These are phyloP conservation scores for Aschersonia sp. DNA, from an alignment of 2,329 filamentous ascomycete genomes.

Conservation along the genomic window DNA sequence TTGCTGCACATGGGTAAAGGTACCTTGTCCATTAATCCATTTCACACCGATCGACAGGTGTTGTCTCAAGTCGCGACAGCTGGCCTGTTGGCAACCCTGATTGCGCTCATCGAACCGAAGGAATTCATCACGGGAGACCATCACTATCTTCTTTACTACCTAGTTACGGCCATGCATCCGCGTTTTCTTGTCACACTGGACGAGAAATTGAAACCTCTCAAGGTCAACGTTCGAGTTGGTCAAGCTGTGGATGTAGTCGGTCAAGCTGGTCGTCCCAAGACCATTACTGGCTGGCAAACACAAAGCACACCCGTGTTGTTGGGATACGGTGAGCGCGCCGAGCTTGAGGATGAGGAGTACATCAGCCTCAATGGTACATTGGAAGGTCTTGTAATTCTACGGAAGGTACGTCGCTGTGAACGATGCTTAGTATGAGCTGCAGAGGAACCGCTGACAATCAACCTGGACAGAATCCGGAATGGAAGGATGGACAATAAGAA, in stretches of 20 bases:
- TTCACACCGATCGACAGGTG: constrained; percentile 96
- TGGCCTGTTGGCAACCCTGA: constrained; percentile 75
- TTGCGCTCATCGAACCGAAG: constrained; percentile 92
- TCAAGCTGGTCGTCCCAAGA: constrained; percentile 93
- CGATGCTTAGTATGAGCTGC: background rate
- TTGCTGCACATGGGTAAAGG: constrained; percentile 98
- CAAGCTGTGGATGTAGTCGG: constrained; percentile 97
- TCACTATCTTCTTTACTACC: constrained; percentile 95
- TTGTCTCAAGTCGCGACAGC: constrained; percentile 83
- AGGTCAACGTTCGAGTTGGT: constrained; percentile 91
- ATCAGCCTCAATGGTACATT: constrained; percentile 80
- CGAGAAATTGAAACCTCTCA: constrained; percentile 83
- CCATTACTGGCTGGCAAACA: constrained; percentile 98
- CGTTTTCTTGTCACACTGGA: constrained; percentile 93
- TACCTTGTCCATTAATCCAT: constrained; percentile 89
- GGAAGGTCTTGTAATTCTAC: constrained; percentile 88
- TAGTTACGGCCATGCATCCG: constrained; percentile 93
- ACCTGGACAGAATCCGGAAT: constrained; percentile 21
- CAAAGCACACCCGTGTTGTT: constrained; percentile 96
- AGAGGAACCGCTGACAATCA: background rate
- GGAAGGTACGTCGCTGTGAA: constrained; percentile 55
- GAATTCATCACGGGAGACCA: constrained; percentile 52
- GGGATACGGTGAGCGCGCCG: constrained; percentile 87
- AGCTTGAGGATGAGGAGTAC: constrained; percentile 96
- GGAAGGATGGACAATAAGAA: constrained; percentile 23